Base-by-base conservation (phyloP, 106 monocot genomes). In the Agapanthus africanus region DNA sequence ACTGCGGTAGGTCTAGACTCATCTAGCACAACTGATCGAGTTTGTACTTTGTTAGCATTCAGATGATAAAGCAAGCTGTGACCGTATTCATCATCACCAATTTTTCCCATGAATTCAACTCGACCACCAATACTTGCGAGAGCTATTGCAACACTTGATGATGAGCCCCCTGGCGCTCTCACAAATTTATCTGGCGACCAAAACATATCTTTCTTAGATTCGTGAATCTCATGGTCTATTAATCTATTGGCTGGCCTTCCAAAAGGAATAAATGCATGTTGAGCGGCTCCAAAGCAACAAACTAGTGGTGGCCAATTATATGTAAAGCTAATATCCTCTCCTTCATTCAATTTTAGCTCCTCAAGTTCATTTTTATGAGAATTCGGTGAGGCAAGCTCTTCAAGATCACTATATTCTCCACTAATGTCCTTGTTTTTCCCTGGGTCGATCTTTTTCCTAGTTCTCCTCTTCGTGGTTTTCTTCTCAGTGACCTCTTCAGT, bases 61-160 rank as follows among this genome's bases (percentile, higher is more conserved):
- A 95, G 72, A 78, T 88, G 69, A 80, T 81, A 84, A 6, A 91
- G 70, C 49, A 91, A 66, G 30, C 67, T 76, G 37, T 81, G 77
- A n/a, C 91, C 95, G 72, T 88, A 85, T 23, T 81, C 78, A 78
- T 95, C 95, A 76, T 88, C 83, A 16, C 95, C 95, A 59, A 95
- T 59, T 74, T 88, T 91, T 65, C 95, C 95, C 88, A 95, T 88
- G 71, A 95, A 91, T 56, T 66, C 83, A 54, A 88, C 88, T 65
- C 79, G 74, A 32, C 85, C 95, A 37, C 88, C 95, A 34, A 88
- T 63, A 67, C 74, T 74, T 73, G 95, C 88, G 61, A 91, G 84
- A 44, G 88, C 86, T 36, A 91, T 65, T 25, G 95, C 91, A 67
- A 91, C 95, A 76, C 79, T 74, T 10, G 91, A 83, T 25, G 84